Conservation (phyloP, 2,329 filamentous ascomycete genomes). For the Achaetomium macrosporum region DNA sequence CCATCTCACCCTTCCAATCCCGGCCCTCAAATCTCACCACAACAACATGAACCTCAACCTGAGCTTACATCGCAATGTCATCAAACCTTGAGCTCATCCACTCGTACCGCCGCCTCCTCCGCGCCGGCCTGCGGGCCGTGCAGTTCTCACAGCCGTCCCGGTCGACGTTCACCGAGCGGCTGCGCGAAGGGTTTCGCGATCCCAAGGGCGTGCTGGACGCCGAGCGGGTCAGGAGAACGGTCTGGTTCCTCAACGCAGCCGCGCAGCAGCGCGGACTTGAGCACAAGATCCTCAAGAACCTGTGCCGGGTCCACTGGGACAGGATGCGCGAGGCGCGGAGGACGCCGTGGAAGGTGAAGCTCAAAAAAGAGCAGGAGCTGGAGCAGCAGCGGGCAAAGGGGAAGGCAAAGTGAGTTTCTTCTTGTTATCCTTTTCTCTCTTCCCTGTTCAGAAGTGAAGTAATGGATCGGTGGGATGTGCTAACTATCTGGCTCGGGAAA, state of each 20-base stretch:
- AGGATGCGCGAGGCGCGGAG: conserved; percentile 27
- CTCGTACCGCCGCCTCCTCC: conserved; percentile 66
- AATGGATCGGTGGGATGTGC: neutral
- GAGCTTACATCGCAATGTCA: neutral
- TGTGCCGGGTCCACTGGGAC: conserved; percentile 48
- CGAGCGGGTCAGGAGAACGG: conserved; percentile 54
- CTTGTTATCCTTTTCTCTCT: conserved; percentile 12
- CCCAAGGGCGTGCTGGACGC: conserved; percentile 40
- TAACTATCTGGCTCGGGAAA: conserved; percentile 4
- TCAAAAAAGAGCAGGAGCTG: conserved; percentile 8
- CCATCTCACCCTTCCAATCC: neutral
- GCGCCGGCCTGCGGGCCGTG: conserved; percentile 61
- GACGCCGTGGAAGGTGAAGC: conserved; percentile 24
- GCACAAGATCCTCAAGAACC: conserved; percentile 65
- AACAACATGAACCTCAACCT: neutral
- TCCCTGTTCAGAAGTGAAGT: conserved; percentile 1
- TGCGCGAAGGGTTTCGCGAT: conserved; percentile 56
- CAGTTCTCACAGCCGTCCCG: conserved; percentile 65
- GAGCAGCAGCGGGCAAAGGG: neutral
- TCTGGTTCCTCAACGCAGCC: conserved; percentile 65
- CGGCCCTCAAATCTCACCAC: neutral
- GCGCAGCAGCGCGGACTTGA: conserved; percentile 59
- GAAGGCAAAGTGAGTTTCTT: conserved; percentile 19
- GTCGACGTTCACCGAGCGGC: conserved; percentile 52
- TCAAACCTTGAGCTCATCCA: conserved; percentile 41